These are phyloP conservation scores for Penicillium sp. DNA, from an alignment of 2,329 filamentous ascomycete species.

Conservation along the genomic window DNA sequence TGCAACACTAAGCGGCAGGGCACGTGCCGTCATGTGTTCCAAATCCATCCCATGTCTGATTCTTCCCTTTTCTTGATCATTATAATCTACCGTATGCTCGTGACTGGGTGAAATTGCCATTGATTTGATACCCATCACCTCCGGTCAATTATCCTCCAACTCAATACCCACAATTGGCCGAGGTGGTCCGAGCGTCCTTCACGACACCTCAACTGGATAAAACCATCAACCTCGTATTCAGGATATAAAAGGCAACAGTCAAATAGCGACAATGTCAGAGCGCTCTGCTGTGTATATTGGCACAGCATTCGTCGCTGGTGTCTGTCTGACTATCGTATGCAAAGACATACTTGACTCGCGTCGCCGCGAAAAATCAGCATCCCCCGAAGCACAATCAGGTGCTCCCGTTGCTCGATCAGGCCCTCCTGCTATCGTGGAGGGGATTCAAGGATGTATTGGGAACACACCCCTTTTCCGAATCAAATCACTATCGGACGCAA, in stretches of 20 bases:
- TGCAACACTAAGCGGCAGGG: not conserved
- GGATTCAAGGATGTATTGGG: slow-evolving; percentile 89
- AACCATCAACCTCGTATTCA: slow-evolving; percentile 1
- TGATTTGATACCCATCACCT: not conserved
- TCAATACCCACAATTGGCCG: not conserved
- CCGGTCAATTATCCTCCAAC: not conserved
- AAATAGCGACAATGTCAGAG: slow-evolving; percentile 31
- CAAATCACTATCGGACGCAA: slow-evolving; percentile 79
- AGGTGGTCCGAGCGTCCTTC: slow-evolving; percentile 41
- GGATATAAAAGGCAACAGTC: slow-evolving; percentile 10
- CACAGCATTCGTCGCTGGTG: slow-evolving; percentile 73
- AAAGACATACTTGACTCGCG: slow-evolving; percentile 73
- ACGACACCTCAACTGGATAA: not conserved
- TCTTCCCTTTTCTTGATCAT: not conserved
- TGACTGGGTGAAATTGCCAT: not conserved
- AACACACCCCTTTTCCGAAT: slow-evolving; percentile 89
- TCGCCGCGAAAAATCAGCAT: slow-evolving; percentile 19
- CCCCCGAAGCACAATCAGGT: slow-evolving; percentile 8
- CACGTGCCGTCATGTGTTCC: not conserved
- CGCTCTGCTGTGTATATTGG: slow-evolving; percentile 56
- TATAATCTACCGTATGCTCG: not conserved
- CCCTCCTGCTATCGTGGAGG: slow-evolving; percentile 61
- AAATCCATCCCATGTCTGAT: not conserved
- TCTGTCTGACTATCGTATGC: slow-evolving; percentile 72
- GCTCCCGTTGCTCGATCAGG: slow-evolving; percentile 28